These are phyloP conservation scores for Blastocystis sp. DNA, from an alignment of 352 stramenopile genomes.

Conservation along the genomic window DNA sequence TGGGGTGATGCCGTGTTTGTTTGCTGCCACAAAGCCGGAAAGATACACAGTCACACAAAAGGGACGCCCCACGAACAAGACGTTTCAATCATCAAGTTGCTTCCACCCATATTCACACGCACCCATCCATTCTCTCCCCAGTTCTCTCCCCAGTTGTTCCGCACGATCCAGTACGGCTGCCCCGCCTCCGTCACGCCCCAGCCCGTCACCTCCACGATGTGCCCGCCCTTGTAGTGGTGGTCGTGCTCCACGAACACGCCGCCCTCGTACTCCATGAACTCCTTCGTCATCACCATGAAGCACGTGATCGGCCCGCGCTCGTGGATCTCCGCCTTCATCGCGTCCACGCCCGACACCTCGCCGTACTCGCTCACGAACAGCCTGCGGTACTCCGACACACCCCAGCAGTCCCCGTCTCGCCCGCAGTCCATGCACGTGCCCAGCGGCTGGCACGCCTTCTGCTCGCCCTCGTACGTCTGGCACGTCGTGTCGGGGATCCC, in stretches of 20 bases:
- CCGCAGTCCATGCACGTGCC: conserved; percentile 88
- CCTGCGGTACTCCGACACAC: conserved; percentile 81
- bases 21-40: background rate
- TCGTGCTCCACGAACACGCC: conserved; percentile 84
- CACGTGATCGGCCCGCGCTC: conserved; percentile 84
- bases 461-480: conserved; percentile 85
- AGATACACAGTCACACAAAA: background rate
- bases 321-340: conserved; percentile 87
- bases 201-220: conserved; percentile 83
- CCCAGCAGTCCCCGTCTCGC: conserved; percentile 74
- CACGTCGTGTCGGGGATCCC: conserved; percentile 89
- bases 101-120: conserved; percentile 83
- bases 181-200: conserved; percentile 82
- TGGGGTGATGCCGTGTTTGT: background rate
- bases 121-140: conserved; percentile 88
- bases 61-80: conserved; percentile 81
- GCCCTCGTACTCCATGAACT: conserved; percentile 78
- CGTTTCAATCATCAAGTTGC: conserved; percentile 84
- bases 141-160: conserved; percentile 86
- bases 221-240: conserved; percentile 80
- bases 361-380: conserved; percentile 86
- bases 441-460: conserved; percentile 80
- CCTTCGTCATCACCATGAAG: conserved; percentile 79
- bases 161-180: conserved; percentile 85
- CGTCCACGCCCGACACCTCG: conserved; percentile 79